Evolutionary conservation across 1,284 basidiomycete species (phyloP).

Genomic region (Pyrrhoderma noxium): DNA sequence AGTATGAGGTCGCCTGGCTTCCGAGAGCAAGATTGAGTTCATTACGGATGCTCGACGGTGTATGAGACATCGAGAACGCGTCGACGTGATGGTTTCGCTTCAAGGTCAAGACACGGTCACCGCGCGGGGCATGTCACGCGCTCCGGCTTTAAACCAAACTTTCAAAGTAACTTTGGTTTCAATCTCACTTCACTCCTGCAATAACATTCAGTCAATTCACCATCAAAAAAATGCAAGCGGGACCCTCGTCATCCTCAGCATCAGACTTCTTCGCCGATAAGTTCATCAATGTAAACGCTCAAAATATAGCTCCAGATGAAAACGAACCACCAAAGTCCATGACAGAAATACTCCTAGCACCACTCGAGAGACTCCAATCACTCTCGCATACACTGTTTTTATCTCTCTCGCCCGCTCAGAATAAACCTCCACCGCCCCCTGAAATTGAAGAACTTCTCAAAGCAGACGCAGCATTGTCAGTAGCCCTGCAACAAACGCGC

Average conservation of each 20-base stretch:
- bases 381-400: constrained; percentile 66
- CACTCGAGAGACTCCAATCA: constrained; percentile 52
- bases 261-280: too few relatives aligned
- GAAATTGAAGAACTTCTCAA: constrained; percentile 50
- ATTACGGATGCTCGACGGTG: constrained; percentile 24
- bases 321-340: constrained; percentile 25
- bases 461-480: constrained; percentile 54
- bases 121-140: neutral
- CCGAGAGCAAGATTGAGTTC: constrained; percentile 56
- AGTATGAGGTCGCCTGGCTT: constrained; percentile 52
- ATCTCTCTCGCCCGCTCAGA: constrained; percentile 58
- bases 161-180: too few relatives aligned
- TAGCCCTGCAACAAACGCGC: constrained; percentile 57
- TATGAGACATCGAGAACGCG: constrained; percentile 42
- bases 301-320: too few relatives aligned
- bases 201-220: too few relatives aligned
- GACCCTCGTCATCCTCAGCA: too few relatives aligned
- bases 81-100: neutral
- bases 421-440: constrained; percentile 56
- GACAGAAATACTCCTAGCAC: constrained; percentile 48
- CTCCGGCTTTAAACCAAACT: neutral
- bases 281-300: too few relatives aligned
- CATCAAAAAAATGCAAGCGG: too few relatives aligned
- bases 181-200: too few relatives aligned
- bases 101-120: neutral